phyloP scores from a whole-genome alignment of 179 eudicot species.

The Camellia oleifera region DNA sequence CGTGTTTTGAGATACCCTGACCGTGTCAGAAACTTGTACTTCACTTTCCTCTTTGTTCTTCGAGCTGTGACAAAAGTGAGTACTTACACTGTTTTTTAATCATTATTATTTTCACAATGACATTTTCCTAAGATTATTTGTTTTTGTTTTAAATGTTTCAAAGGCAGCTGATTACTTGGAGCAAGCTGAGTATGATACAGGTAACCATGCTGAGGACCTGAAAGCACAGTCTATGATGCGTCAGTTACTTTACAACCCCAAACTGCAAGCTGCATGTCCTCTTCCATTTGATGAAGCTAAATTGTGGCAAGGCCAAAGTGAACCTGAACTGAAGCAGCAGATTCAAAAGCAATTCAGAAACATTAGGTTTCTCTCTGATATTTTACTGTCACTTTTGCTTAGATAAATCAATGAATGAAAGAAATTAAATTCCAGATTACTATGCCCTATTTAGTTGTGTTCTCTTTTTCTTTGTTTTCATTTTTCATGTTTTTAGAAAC shows the following conservation, averaged over 20 bases:
- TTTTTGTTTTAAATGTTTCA: constrained; percentile 7
- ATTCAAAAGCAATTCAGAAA: constrained; percentile 83
- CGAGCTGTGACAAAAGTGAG: constrained; percentile 91
- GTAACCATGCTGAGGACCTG: constrained; percentile 79
- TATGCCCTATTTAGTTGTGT: too few species aligned
- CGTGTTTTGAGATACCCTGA: constrained; percentile 81
- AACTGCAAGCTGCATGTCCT: constrained; percentile 81
- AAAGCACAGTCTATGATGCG: constrained; percentile 77
- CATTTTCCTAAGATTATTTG: not conserved
- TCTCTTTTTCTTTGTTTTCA: too few species aligned
- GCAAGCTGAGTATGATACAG: constrained; percentile 93
- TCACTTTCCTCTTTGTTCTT: constrained; percentile 86
- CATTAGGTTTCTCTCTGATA: constrained; percentile 51
- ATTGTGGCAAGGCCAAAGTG: constrained; percentile 92
- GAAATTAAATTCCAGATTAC: too few species aligned
- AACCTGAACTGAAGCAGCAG: constrained; percentile 83
- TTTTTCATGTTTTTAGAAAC: too few species aligned
- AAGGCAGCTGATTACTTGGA: constrained; percentile 92
- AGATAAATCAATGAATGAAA: too few species aligned
- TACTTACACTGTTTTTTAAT: constrained; percentile 3
- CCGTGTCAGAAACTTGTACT: constrained; percentile 83
- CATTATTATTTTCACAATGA: not conserved
- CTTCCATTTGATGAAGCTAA: constrained; percentile 95
- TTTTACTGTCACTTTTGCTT: not conserved
- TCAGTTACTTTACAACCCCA: constrained; percentile 69